Conservation (phyloP, 2,329 filamentous ascomycete genomes). For the Cercospora nicotianae region DNA sequence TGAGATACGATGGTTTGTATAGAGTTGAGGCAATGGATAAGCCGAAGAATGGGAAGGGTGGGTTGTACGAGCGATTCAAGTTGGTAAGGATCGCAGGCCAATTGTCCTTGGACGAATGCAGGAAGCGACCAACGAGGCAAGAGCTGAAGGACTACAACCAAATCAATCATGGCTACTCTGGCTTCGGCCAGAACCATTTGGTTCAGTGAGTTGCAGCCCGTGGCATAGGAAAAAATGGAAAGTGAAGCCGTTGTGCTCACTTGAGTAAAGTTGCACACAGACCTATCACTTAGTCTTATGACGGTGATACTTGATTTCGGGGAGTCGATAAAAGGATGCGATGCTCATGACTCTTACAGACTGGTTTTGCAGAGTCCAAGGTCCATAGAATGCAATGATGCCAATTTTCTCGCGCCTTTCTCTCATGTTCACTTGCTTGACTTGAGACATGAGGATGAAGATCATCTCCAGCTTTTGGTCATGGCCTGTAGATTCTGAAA, state of each 20-base stretch:
- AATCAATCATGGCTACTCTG: constrained; percentile 24
- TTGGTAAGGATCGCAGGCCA: constrained; percentile 24
- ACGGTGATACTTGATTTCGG: not conserved
- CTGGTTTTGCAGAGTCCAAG: not conserved
- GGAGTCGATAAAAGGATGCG: not conserved
- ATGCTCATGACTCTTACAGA: not conserved
- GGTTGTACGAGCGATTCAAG: constrained; percentile 34
- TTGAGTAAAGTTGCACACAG: too few relatives aligned
- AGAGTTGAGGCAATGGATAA: constrained; percentile 15
- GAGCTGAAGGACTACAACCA: constrained; percentile 26
- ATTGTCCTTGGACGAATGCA: constrained; percentile 14
- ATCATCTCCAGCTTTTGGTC: not conserved
- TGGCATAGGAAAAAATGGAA: too few relatives aligned
- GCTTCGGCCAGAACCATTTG: not conserved
- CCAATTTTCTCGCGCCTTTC: not conserved
- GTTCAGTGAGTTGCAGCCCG: not conserved
- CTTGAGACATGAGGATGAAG: not conserved
- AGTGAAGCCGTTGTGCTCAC: too few relatives aligned
- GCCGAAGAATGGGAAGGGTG: constrained; percentile 29
- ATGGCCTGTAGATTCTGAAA: not conserved
- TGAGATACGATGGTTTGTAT: constrained; percentile 35
- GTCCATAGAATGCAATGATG: not conserved
- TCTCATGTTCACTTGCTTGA: not conserved
- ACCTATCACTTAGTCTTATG: too few relatives aligned
- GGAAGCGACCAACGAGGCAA: constrained; percentile 20